A percentile compares a stretch with the other conserved stretches of the same genome.
Evolutionary conservation across 495 filamentous ascomycete genomes (phyloP).

Genomic region (Glutinoglossum americanum): DNA sequence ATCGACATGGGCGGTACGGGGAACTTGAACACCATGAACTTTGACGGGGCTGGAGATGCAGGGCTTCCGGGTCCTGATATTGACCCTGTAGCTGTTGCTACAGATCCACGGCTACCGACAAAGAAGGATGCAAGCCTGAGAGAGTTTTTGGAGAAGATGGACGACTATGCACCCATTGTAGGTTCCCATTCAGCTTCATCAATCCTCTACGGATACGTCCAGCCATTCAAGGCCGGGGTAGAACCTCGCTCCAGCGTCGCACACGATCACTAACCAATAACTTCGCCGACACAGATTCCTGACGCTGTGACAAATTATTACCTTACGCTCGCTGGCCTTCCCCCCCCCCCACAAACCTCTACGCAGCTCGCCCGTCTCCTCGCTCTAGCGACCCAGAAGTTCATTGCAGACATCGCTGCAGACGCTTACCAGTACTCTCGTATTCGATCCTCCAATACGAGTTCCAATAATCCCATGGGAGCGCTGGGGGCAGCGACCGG

Average conservation of each 20-base stretch:
- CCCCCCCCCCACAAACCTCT: slow-evolving; percentile 69
- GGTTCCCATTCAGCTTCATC: slow-evolving; percentile 13
- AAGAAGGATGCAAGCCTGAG: slow-evolving; percentile 80
- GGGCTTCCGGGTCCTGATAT: background rate
- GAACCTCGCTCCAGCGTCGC: background rate
- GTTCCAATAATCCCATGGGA: slow-evolving; percentile 69
- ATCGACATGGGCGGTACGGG: slow-evolving; percentile 3
- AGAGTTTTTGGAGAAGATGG: slow-evolving; percentile 88
- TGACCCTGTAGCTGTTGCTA: background rate
- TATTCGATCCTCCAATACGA: slow-evolving; percentile 73
- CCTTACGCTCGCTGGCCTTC: slow-evolving; percentile 82
- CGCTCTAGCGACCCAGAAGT: slow-evolving; percentile 90
- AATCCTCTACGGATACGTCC: background rate
- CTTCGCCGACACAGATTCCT: slow-evolving; percentile 46
- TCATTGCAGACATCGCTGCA: slow-evolving; percentile 89
- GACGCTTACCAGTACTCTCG: slow-evolving; percentile 95
- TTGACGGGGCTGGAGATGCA: slow-evolving; percentile 4
- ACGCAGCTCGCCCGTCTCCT: slow-evolving; percentile 77
- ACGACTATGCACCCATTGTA: slow-evolving; percentile 95
- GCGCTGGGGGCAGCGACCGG: slow-evolving; percentile 61
- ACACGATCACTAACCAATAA: slow-evolving; percentile 3
- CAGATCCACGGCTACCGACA: slow-evolving; percentile 26
- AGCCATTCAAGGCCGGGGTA: background rate
- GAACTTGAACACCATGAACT: background rate
- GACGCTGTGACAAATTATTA: slow-evolving; percentile 97